Conservation (phyloP, 1,139 yeast species). For the Blastobotrys proliferans region DNA sequence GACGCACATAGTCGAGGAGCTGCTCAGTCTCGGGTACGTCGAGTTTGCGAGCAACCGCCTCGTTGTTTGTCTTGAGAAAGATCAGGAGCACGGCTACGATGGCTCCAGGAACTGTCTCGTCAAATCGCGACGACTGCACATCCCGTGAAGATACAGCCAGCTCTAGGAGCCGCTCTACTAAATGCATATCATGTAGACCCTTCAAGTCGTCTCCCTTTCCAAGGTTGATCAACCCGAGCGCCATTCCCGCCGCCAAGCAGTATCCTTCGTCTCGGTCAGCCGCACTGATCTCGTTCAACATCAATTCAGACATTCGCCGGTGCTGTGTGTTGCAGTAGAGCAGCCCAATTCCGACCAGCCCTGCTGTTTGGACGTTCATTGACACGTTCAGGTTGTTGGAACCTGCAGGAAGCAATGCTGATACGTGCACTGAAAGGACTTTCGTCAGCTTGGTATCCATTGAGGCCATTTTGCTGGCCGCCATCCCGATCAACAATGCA, state of each 20-base stretch:
- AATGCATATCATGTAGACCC: slow-evolving; percentile 63
- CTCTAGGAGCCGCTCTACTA: slow-evolving; percentile 61
- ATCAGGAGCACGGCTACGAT: slow-evolving; percentile 71
- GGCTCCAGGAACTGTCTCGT: slow-evolving; percentile 79
- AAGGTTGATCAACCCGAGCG: slow-evolving; percentile 81
- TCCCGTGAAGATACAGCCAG: slow-evolving; percentile 65
- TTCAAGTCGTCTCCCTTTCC: slow-evolving; percentile 68
- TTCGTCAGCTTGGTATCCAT: slow-evolving; percentile 87
- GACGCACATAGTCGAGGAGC: slow-evolving; percentile 68
- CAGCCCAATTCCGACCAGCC: slow-evolving; percentile 84
- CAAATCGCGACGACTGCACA: slow-evolving; percentile 56
- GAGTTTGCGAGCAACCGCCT: slow-evolving; percentile 58
- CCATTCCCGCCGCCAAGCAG: slow-evolving; percentile 81
- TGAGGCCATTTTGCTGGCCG: slow-evolving; percentile 80
- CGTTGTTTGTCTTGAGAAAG: slow-evolving; percentile 64
- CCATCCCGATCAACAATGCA: slow-evolving; percentile 85
- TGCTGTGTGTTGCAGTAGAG: slow-evolving; percentile 76
- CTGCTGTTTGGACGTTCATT: slow-evolving; percentile 83
- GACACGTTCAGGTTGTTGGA: slow-evolving; percentile 87
- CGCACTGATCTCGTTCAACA: slow-evolving; percentile 40
- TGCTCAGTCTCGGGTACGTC: slow-evolving; percentile 59
- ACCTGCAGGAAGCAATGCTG: slow-evolving; percentile 85
- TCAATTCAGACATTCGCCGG: slow-evolving; percentile 79
- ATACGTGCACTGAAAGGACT: slow-evolving; percentile 89
- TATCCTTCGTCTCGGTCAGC: slow-evolving; percentile 60